Conservation (phyloP, 2,329 filamentous ascomycete genomes). For the Ascochyta lentis region DNA sequence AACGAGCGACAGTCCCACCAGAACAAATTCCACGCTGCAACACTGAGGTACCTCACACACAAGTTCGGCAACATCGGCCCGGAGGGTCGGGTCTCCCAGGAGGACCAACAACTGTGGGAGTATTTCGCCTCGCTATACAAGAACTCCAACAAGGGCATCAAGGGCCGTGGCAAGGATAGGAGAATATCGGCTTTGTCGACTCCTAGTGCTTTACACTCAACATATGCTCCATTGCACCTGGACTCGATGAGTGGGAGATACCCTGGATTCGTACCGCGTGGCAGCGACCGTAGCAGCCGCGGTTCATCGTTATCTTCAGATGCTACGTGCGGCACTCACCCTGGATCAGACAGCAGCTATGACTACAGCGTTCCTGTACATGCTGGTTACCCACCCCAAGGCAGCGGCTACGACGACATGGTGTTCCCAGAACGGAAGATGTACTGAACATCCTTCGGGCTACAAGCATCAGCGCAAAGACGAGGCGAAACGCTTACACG, state of each 20-base stretch:
- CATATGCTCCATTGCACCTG: slow-evolving; percentile 31
- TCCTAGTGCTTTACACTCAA: slow-evolving; percentile 35
- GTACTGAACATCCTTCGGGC: slow-evolving; percentile 25
- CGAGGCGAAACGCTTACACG: background rate
- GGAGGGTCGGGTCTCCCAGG: slow-evolving; percentile 66
- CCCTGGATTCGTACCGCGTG: slow-evolving; percentile 30
- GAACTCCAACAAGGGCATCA: slow-evolving; percentile 98
- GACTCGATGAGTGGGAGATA: slow-evolving; percentile 31
- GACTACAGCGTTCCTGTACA: slow-evolving; percentile 42
- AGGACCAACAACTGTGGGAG: slow-evolving; percentile 79
- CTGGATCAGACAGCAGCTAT: slow-evolving; percentile 34
- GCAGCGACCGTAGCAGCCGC: slow-evolving; percentile 45
- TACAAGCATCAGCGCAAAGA: background rate
- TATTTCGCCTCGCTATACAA: slow-evolving; percentile 92
- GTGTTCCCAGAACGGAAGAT: slow-evolving; percentile 47
- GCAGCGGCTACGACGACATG: slow-evolving; percentile 42
- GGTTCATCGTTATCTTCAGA: slow-evolving; percentile 47
- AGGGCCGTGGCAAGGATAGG: slow-evolving; percentile 87
- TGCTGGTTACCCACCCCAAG: slow-evolving; percentile 31
- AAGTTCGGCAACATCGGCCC: slow-evolving; percentile 72
- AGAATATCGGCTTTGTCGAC: slow-evolving; percentile 60
- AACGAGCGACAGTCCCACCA: slow-evolving; percentile 72
- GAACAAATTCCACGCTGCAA: slow-evolving; percentile 88
- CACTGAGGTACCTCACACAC: slow-evolving; percentile 71
- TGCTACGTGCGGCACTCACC: slow-evolving; percentile 20